phyloP scores from a whole-genome alignment of 805 yeast genomes.

The Yarrowia sp. region DNA sequence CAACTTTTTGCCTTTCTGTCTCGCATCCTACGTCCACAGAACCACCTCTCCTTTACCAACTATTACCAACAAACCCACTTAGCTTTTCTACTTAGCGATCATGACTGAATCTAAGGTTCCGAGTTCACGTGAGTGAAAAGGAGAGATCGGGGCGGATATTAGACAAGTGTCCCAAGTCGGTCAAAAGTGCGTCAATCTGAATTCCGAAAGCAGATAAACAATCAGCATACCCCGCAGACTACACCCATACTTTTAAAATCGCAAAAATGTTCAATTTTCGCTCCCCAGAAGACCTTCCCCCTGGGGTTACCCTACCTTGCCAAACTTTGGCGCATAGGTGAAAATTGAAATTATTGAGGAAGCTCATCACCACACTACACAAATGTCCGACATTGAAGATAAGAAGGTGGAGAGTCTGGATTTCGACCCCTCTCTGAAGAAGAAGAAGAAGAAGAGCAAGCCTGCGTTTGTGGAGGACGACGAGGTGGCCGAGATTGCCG shows the following conservation, averaged over 20 bases:
- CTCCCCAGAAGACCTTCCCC: too few relatives aligned
- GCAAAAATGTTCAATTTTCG: too few relatives aligned
- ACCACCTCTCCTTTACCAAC: background rate
- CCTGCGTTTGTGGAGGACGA: constrained; percentile 42
- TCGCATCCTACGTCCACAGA: too few relatives aligned
- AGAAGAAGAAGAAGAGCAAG: constrained; percentile 51
- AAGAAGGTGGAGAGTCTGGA: constrained; percentile 39
- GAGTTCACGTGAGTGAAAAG: constrained; percentile 22
- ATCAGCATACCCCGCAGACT: too few relatives aligned
- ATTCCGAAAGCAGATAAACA: too few relatives aligned
- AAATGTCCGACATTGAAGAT: constrained; percentile 41
- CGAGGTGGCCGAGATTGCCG: constrained; percentile 56
- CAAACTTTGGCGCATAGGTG: background rate
- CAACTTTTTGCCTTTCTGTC: too few relatives aligned
- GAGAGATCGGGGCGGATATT: background rate
- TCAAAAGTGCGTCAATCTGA: too few relatives aligned
- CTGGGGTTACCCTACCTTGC: constrained; percentile 10
- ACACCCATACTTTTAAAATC: background rate
- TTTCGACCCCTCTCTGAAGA: constrained; percentile 49
- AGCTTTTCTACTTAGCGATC: background rate
- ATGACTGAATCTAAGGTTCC: constrained; percentile 30
- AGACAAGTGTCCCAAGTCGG: too few relatives aligned
- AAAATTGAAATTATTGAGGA: background rate
- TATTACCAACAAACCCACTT: background rate
- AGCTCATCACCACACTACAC: background rate